phyloP scores from a whole-genome alignment of 805 yeast genomes.

The Cyberlindnera lachancei region DNA sequence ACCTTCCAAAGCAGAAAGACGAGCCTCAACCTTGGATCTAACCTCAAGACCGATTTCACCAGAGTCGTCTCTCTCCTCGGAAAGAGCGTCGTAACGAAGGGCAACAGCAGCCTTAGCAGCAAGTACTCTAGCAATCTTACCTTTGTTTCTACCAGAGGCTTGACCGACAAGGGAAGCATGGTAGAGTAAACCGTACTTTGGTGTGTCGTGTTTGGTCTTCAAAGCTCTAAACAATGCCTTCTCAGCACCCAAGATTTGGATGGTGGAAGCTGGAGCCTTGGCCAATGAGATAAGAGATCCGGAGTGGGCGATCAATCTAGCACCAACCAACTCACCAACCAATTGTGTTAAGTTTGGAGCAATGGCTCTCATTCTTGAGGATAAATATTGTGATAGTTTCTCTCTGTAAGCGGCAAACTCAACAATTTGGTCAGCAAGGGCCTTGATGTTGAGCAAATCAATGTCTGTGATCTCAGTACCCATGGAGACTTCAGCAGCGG shows the following conservation, averaged over 20 bases:
- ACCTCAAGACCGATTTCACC: slow-evolving; percentile 90
- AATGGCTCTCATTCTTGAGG: slow-evolving; percentile 96
- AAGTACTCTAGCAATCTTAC: slow-evolving; percentile 96
- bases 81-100: slow-evolving; percentile 90
- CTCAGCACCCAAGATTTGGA: slow-evolving; percentile 98
- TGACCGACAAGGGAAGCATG: slow-evolving; percentile 97
- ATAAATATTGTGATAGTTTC: slow-evolving; percentile 84
- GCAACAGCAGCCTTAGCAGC: slow-evolving; percentile 99
- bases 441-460: slow-evolving; percentile 81
- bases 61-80: slow-evolving; percentile 94
- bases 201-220: slow-evolving; percentile 97
- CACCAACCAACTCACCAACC: slow-evolving; percentile 98
- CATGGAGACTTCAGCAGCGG: slow-evolving; percentile 98
- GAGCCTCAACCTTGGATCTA: slow-evolving; percentile 88
- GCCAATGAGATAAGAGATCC: slow-evolving; percentile 93
- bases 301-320: slow-evolving; percentile 94
- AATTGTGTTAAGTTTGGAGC: slow-evolving; percentile 95
- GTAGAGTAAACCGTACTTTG: slow-evolving; percentile 94
- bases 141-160: slow-evolving; percentile 97
- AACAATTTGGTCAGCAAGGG: slow-evolving; percentile 92
- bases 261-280: slow-evolving; percentile 97
- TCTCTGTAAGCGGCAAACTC: slow-evolving; percentile 96
- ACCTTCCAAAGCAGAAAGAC: slow-evolving; percentile 93
- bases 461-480: slow-evolving; percentile 96
- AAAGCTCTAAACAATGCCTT: slow-evolving; percentile 98